phyloP scores from a whole-genome alignment of 768 basidiomycete species.

The Suillus plorans region DNA sequence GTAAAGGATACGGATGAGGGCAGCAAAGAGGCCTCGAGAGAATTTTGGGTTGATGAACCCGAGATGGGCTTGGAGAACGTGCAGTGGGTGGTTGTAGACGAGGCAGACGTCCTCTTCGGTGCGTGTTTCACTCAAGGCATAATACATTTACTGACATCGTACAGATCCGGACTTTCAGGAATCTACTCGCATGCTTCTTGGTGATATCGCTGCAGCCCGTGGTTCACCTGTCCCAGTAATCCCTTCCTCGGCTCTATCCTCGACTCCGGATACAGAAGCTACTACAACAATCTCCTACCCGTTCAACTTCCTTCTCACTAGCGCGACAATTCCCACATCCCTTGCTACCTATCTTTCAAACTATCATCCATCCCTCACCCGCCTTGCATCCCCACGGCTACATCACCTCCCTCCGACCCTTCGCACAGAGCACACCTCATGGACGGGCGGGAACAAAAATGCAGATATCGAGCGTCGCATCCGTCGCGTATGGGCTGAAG shows the following conservation, averaged over 20 bases:
- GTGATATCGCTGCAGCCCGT: constrained; percentile 66
- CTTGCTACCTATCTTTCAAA: constrained; percentile 63
- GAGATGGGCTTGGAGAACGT: constrained; percentile 66
- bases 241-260: constrained; percentile 19
- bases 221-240: constrained; percentile 20
- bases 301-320: constrained; percentile 79
- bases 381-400: constrained; percentile 77
- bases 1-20: constrained; percentile 24
- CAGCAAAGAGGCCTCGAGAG: constrained; percentile 17
- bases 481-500: constrained; percentile 72
- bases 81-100: constrained; percentile 90
- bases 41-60: constrained; percentile 47
- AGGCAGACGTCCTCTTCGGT: constrained; percentile 91
- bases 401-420: constrained; percentile 76
- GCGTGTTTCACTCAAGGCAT: constrained; percentile 17
- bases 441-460: constrained; percentile 78
- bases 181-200: constrained; percentile 66
- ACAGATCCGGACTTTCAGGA: constrained; percentile 82
- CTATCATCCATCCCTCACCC: constrained; percentile 60
- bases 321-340: constrained; percentile 84
- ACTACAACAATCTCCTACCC: constrained; percentile 48
- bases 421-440: constrained; percentile 68
- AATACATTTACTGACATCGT: neutral
- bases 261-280: constrained; percentile 6
- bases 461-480: constrained; percentile 79